Base-by-base conservation (phyloP, 306 rosid species). In the Vachellia pachyceras region DNA sequence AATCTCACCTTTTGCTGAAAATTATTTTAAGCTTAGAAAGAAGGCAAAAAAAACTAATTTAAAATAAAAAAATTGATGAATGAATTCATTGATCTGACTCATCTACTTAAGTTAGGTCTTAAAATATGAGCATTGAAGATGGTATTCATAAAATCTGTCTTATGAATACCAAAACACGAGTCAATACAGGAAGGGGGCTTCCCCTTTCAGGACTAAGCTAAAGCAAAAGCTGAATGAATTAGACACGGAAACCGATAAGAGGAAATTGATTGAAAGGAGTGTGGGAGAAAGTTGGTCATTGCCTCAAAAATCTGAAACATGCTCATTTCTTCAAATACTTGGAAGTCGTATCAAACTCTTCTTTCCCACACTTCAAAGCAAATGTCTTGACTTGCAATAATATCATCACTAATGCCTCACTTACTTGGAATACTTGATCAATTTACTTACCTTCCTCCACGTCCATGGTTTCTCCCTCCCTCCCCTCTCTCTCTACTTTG, bases 221-320 rank as follows among this genome's bases (percentile, higher is more conserved):
- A 17, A 49, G 55, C 55, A 49, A 49, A 52, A 52, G 60, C 7
- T 6, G 60, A 52, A 52, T 52, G 35, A 9, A 47, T 45, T 18
- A 7, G 12, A 72, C 64, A 6, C 72, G 60, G 18, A 79, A 72
- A 72, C 44, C 52, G 42, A 49, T 14, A 22, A 72, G 57, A 29
- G 15, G 20, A 3, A 36, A 39, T 29, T 33, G 20, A 64, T 2
- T 14, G 10, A 54, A 35, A 18, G 54, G 10, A 55, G 36, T 23
- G 10, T 41, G 77, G 33, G n/a, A n/a, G n/a, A 52, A 9, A 15
- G 77, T 15, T 76, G 75, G 80, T 57, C 72, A 15, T 55, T 75
- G 72, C 84, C 17, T 54, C 40, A 54, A 68, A 54, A 67, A 44
- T 6, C 29, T 13, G 73, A 55, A 52, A 29, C 84, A 80, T 74